Base-by-base conservation (phyloP, 139 green algal genomes). In the Tetraselmis chui region DNA sequence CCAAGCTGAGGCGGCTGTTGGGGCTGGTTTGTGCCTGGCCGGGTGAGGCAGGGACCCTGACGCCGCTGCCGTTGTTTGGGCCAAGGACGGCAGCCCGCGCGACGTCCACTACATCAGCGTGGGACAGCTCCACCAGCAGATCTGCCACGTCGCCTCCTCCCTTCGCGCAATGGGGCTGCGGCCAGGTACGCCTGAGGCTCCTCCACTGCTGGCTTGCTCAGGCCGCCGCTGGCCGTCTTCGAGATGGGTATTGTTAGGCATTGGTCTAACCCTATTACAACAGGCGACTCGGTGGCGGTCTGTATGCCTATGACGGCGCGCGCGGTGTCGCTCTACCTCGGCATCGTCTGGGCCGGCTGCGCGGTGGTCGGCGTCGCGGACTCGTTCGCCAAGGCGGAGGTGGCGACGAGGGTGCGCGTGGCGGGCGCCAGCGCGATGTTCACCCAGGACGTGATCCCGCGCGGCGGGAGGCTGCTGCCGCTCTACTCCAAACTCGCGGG, bases 291-390 rank as follows among this genome's bases (percentile, higher is more conserved):
- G 0, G 31, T 97, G 11, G 95, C 91, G 1, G 89, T 98, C 25
- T 86, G 89, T 81, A 93, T 97, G 92, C 93, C 95, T 0, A 93
- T 98, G 87, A 94, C 87, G 1, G 84, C 87, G 1, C 79, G 89
- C 2, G 83, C 93, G 0, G 91, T 96, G 1, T 83, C 83, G 0
- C 32, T 84, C 2, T 98, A 97, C 87, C 89, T 98, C 59, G 95
- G 90, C 28, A 87, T 94, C n/a, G 86, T 98, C 11, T 88, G 97
- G 81, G 84, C 91, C 2, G 95, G 95, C 76, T 94, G 88, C 45
- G 89, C 78, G 23, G 92, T 92, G 25, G 95, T 98, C 30, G 95
- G 90, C 31, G 94, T 98, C 29, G 85, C 95, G 0, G 95, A 98
- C 84, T 96, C 91, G 28, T 98, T 98, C 75, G 76, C 82, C 78